A percentile compares a stretch with the other conserved stretches of the same genome.
Evolutionary conservation across 108 stramenopile genomes (phyloP).

Genomic region (Ochromonas danica): DNA sequence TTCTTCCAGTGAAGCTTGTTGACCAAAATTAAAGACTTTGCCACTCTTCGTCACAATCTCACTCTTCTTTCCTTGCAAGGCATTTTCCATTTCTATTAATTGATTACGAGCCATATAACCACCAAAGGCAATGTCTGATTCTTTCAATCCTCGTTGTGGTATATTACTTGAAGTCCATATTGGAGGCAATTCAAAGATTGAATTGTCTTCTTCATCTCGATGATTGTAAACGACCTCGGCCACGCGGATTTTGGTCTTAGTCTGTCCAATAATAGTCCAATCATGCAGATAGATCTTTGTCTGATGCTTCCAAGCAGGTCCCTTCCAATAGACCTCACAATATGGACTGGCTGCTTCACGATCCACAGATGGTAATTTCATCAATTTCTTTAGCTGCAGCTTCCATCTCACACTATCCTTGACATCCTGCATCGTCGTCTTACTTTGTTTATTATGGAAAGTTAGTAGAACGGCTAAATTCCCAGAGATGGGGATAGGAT

Average conservation of each 20-base stretch:
- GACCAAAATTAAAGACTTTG: no score
- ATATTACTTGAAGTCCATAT: not conserved
- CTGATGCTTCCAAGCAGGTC: not conserved
- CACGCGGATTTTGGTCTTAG: not conserved
- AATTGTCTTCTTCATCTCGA: not conserved
- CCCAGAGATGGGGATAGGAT: no score
- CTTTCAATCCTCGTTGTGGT: not conserved
- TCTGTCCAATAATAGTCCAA: not conserved
- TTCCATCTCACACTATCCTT: no score
- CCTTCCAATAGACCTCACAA: constrained; percentile 3
- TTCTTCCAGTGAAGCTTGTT: not conserved
- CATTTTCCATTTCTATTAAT: not conserved
- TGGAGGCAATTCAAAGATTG: constrained; percentile 2
- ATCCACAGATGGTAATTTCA: not conserved
- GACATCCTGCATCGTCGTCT: no score
- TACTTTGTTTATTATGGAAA: no score
- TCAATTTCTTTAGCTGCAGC: not conserved
- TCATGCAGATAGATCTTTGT: not conserved
- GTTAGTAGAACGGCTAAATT: no score
- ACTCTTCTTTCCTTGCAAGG: not conserved
- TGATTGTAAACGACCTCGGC: not conserved
- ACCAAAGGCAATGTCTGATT: not conserved
- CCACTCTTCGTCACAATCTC: no score
- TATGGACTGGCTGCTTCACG: not conserved
- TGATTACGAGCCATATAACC: constrained; percentile 16